Base-by-base conservation (phyloP, 2,329 filamentous ascomycete genomes). In the Alternaria angustiovoidea region DNA sequence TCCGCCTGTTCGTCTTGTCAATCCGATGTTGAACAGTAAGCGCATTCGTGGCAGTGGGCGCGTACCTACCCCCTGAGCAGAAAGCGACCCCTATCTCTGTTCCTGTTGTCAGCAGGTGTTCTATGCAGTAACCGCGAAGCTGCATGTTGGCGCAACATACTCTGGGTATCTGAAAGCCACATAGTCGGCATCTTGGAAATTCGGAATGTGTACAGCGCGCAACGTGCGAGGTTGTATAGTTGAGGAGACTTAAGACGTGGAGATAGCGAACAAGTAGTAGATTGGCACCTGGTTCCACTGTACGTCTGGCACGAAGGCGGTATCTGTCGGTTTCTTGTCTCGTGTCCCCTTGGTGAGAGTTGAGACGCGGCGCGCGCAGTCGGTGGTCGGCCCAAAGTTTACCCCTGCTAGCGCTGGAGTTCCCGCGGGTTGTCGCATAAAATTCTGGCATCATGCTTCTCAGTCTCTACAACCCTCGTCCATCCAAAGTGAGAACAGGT, bases 111-210 rank as follows among this genome's bases (percentile, higher is more conserved):
- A 70, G 68, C 12, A 48, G 18, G 16, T 20, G 14, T 38, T 11
- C 42, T 43, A 30, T 22, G 18, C 28, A 38, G 32, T 47, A 32
- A 43, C 34, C 16, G 20, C 36, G 26, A 26, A 48, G 22, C 36
- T 24, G 36, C 18, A 16, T 36, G 24, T 48, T 41, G 54, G 57
- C 62, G 68, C 67, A 53, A 84, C 91, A 75, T 86, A 97, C 94
- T 98, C 81, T 98, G 94, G 77, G 91, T 88, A 82, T 98, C 94
- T 73, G 94, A 92, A 75, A 98, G 86, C 94, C 94, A 98, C 91
- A 97, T 96, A 62, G 92, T 91, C 75, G 91, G 91, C 91, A 94
- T 78, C 65, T 73, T 77, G 74, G 62, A 54, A 46, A 46, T 49
- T 20, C 44, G 51, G 28, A 34, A 22, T 39, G 16, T n/a, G 48